Percentiles rank a stretch among this genome's conserved stretches.
Evolutionary conservation across 768 basidiomycete species (phyloP).

Genomic region (Tylopilus subfusipes): DNA sequence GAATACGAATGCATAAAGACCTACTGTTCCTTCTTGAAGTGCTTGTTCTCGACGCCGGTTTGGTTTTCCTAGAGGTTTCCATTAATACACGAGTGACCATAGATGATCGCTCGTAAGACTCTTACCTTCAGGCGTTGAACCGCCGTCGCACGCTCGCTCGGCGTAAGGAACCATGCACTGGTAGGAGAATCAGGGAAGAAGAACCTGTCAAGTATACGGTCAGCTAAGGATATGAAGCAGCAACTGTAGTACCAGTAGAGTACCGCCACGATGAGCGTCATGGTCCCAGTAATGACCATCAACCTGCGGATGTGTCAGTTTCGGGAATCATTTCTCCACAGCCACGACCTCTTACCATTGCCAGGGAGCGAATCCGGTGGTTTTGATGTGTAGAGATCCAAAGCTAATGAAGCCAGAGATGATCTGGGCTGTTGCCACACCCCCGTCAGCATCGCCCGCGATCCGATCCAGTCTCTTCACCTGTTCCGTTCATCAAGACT

Average conservation of each 20-base stretch:
- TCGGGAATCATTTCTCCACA: not conserved
- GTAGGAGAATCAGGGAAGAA: conserved; percentile 75
- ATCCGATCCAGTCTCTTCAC: conserved; percentile 26
- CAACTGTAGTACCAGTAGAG: conserved; percentile 47
- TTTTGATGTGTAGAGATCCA: conserved; percentile 60
- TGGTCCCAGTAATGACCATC: conserved; percentile 63
- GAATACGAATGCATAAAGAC: conserved; percentile 22
- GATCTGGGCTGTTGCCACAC: conserved; percentile 51
- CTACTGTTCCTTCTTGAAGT: conserved; percentile 76
- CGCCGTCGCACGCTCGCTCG: conserved; percentile 58
- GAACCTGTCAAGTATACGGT: conserved; percentile 38
- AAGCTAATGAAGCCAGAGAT: conserved; percentile 68
- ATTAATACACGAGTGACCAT: not conserved
- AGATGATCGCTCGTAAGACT: not conserved
- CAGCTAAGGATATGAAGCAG: not conserved
- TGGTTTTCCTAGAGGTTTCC: conserved; percentile 52
- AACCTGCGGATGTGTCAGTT: no score
- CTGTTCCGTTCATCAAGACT: conserved; percentile 77
- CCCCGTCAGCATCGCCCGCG: conserved; percentile 4
- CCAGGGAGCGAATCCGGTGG: conserved; percentile 60
- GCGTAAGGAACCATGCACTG: conserved; percentile 70
- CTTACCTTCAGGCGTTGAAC: conserved; percentile 60
- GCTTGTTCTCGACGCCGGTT: conserved; percentile 80
- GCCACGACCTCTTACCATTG: conserved; percentile 48
- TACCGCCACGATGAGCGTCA: conserved; percentile 52